Percentiles rank a stretch among this genome's conserved stretches.
Conservation (phyloP, 352 stramenopile genomes). For the Phytophthora megakarya region DNA sequence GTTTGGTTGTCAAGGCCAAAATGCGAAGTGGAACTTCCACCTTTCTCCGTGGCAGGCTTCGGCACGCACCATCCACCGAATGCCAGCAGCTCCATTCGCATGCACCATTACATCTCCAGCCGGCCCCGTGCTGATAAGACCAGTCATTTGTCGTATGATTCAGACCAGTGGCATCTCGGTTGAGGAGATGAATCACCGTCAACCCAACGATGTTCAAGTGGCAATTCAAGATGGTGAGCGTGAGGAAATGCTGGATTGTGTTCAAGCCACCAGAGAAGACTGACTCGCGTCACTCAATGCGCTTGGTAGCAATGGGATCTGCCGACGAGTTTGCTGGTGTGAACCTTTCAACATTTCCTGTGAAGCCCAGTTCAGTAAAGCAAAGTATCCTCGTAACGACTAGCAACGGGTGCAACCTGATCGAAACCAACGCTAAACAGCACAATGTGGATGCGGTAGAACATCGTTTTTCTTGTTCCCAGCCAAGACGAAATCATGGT, state of each 20-base stretch:
- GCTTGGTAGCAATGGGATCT: no score
- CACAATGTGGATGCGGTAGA: no score
- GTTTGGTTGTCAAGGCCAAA: slow-evolving; percentile 26
- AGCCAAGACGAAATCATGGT: slow-evolving; percentile 3
- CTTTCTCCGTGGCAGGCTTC: slow-evolving; percentile 7
- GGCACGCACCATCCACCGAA: slow-evolving; percentile 21
- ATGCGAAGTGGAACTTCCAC: slow-evolving; percentile 14
- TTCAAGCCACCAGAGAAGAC: slow-evolving; percentile 3
- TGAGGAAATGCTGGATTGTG: slow-evolving; percentile 23
- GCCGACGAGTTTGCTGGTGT: no score
- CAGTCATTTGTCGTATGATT: slow-evolving; percentile 27
- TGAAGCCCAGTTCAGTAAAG: no score
- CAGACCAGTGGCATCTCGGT: slow-evolving; percentile 13
- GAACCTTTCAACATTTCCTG: no score
- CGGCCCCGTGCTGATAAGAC: slow-evolving; percentile 17
- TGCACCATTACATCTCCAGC: slow-evolving; percentile 18
- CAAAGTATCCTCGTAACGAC: no score
- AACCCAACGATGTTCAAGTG: slow-evolving; percentile 12
- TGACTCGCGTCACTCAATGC: background rate
- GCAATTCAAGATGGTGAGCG: slow-evolving; percentile 23
- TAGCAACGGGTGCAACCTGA: no score
- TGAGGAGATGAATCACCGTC: no score
- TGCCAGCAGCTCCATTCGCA: slow-evolving; percentile 8
- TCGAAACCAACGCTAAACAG: no score
- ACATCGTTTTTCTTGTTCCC: no score